phyloP scores from a whole-genome alignment of 768 basidiomycete genomes.

The Chlorophyllum brunneum region DNA sequence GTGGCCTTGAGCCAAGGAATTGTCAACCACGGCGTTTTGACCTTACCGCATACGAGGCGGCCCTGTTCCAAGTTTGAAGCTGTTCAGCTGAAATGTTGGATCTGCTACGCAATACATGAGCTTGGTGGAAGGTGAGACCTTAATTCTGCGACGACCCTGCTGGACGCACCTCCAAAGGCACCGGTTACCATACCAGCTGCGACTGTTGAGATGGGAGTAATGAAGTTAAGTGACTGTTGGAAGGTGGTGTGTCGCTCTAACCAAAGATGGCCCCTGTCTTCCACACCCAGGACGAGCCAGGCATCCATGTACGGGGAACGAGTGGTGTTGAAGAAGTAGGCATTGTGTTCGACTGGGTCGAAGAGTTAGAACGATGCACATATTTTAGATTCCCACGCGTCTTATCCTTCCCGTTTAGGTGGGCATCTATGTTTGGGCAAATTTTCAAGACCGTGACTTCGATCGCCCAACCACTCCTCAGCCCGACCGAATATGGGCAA shows the following conservation, averaged over 20 bases:
- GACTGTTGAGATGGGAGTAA: slow-evolving; percentile 16
- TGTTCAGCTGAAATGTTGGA: slow-evolving; percentile 46
- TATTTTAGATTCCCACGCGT: slow-evolving; percentile 15
- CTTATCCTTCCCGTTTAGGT: neutral
- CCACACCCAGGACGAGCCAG: slow-evolving; percentile 31
- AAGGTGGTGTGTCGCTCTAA: slow-evolving; percentile 18
- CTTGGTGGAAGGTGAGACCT: slow-evolving; percentile 16
- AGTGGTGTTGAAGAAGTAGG: slow-evolving; percentile 26
- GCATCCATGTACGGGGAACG: slow-evolving; percentile 15
- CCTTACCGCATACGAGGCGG: slow-evolving; percentile 59
- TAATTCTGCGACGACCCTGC: neutral
- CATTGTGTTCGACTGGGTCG: no score
- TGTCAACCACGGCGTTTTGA: no score
- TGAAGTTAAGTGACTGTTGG: neutral
- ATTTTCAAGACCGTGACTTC: no score
- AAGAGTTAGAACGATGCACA: no score
- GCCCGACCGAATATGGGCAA: slow-evolving; percentile 51
- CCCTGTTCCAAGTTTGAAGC: slow-evolving; percentile 59
- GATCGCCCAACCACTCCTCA: slow-evolving; percentile 8
- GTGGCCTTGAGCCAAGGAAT: neutral
- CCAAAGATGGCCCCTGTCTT: slow-evolving; percentile 39
- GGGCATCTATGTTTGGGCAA: no score
- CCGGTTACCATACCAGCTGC: slow-evolving; percentile 55
- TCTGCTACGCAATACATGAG: slow-evolving; percentile 53
- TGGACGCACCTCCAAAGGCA: slow-evolving; percentile 53